These are phyloP conservation scores for Fusarium austroafricanum DNA, from an alignment of 2,329 filamentous ascomycete genomes.

Conservation along the genomic window DNA sequence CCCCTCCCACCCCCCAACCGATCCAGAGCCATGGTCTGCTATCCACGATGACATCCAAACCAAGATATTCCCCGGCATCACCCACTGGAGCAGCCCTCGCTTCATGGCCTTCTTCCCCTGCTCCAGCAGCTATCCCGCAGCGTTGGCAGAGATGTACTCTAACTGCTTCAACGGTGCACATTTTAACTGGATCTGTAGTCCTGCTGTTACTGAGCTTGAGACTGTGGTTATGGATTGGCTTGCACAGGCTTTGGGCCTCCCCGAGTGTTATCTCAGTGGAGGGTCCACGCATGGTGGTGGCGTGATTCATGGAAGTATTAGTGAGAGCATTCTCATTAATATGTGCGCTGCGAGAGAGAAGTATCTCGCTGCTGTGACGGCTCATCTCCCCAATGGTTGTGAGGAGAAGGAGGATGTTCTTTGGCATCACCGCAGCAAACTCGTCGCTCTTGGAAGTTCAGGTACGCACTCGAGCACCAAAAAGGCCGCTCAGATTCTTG, in stretches of 20 bases:
- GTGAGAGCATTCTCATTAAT: conserved; percentile 86
- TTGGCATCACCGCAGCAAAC: conserved; percentile 60
- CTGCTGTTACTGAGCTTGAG: conserved; percentile 92
- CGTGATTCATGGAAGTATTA: conserved; percentile 93
- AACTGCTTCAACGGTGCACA: conserved; percentile 89
- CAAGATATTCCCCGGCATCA: conserved; percentile 91
- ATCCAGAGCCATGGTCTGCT: conserved; percentile 77
- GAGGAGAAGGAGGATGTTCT: conserved; percentile 78
- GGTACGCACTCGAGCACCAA: conserved; percentile 86
- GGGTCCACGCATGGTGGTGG: conserved; percentile 81
- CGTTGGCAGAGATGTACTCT: conserved; percentile 93
- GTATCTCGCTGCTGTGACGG: conserved; percentile 72
- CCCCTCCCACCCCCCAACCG: conserved; percentile 71
- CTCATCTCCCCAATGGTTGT: conserved; percentile 57
- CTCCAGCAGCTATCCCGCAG: conserved; percentile 81
- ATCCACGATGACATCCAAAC: conserved; percentile 87
- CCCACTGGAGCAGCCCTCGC: conserved; percentile 93
- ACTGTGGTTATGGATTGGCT: conserved; percentile 95
- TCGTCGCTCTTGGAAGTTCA: conserved; percentile 85
- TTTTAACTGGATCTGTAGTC: conserved; percentile 97
- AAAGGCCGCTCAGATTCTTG: conserved; percentile 88
- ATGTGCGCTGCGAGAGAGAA: conserved; percentile 89
- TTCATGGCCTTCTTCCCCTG: conserved; percentile 98
- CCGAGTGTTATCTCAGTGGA: conserved; percentile 77
- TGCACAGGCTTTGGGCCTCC: conserved; percentile 78